Evolutionary conservation across 2,329 filamentous ascomycete genomes (phyloP).

Genomic region (Penicillium rolfsii): DNA sequence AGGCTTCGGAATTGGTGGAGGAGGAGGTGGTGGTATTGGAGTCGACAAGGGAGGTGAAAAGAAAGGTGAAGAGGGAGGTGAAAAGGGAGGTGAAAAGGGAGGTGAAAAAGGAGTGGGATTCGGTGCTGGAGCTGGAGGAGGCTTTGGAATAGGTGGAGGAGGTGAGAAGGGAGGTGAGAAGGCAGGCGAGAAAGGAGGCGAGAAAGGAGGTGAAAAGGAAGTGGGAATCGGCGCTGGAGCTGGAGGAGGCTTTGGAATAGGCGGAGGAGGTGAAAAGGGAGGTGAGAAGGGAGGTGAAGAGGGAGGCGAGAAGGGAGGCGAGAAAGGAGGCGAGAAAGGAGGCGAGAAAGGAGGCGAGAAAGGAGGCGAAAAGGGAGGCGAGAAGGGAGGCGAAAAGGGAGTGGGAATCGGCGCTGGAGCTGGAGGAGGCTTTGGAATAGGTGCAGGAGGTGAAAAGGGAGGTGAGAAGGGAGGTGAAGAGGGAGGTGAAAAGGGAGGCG

Average conservation of each 20-base stretch:
- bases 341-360: neutral
- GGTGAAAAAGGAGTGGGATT: neutral
- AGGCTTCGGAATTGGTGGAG: slow-evolving; percentile 2
- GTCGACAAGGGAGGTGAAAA: neutral
- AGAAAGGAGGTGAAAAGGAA: neutral
- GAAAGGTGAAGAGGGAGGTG: too few species aligned
- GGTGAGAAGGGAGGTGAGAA: neutral
- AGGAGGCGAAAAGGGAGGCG: neutral
- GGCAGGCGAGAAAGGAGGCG: too few species aligned
- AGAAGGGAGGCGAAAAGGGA: neutral
- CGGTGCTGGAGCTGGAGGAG: neutral
- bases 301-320: neutral
- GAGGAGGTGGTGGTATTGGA: slow-evolving; percentile 4
- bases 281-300: slow-evolving; percentile 3
- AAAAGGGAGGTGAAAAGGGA: neutral
- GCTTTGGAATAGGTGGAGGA: slow-evolving; percentile 8
- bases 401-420: neutral
- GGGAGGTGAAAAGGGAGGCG: too few species aligned
- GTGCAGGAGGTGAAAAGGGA: neutral
- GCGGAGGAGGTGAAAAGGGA: neutral
- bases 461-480: too few species aligned
- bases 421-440: slow-evolving; percentile 8
- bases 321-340: neutral
- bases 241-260: neutral
- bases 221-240: neutral